These are phyloP conservation scores for Zarea fungicola DNA, from an alignment of 2,329 filamentous ascomycete species.

Conservation along the genomic window DNA sequence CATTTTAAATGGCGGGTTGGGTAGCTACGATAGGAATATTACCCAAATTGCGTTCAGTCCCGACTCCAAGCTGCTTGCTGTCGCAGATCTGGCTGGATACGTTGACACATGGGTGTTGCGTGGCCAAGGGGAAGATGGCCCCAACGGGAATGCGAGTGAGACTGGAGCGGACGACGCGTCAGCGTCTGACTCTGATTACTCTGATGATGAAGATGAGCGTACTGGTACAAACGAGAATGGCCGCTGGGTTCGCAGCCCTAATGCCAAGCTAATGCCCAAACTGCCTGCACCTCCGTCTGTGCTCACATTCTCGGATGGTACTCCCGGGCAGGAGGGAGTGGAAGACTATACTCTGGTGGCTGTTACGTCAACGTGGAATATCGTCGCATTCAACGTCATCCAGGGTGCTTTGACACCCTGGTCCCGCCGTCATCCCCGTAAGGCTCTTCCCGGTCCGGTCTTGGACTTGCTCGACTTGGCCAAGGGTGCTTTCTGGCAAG, in stretches of 20 bases:
- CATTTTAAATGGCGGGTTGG: slow-evolving; percentile 59
- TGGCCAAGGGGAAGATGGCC: slow-evolving; percentile 26
- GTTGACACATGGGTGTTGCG: slow-evolving; percentile 81
- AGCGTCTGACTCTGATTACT: slow-evolving; percentile 35
- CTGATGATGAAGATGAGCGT: slow-evolving; percentile 41
- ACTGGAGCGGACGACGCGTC: slow-evolving; percentile 30
- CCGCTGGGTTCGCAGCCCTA: slow-evolving; percentile 71
- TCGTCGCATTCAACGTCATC: slow-evolving; percentile 76
- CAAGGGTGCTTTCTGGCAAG: slow-evolving; percentile 82
- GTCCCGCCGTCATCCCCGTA: slow-evolving; percentile 77
- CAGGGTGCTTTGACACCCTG: slow-evolving; percentile 74
- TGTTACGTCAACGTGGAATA: slow-evolving; percentile 52
- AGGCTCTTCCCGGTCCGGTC: slow-evolving; percentile 68
- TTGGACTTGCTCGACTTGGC: slow-evolving; percentile 70
- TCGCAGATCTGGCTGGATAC: slow-evolving; percentile 76
- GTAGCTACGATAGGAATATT: slow-evolving; percentile 72
- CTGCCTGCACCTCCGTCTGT: slow-evolving; percentile 60
- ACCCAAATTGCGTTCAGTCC: slow-evolving; percentile 71
- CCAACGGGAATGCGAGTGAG: slow-evolving; percentile 28
- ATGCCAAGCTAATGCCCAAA: slow-evolving; percentile 62
- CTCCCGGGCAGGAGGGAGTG: slow-evolving; percentile 27
- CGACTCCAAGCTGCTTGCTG: slow-evolving; percentile 73
- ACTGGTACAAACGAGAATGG: slow-evolving; percentile 41
- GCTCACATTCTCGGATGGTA: slow-evolving; percentile 59
- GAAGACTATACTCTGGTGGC: slow-evolving; percentile 47